A percentile compares a stretch with the other conserved stretches of the same genome.
phyloP scores from a whole-genome alignment of 2,329 filamentous ascomycete species.

The Botryotinia globosa region DNA sequence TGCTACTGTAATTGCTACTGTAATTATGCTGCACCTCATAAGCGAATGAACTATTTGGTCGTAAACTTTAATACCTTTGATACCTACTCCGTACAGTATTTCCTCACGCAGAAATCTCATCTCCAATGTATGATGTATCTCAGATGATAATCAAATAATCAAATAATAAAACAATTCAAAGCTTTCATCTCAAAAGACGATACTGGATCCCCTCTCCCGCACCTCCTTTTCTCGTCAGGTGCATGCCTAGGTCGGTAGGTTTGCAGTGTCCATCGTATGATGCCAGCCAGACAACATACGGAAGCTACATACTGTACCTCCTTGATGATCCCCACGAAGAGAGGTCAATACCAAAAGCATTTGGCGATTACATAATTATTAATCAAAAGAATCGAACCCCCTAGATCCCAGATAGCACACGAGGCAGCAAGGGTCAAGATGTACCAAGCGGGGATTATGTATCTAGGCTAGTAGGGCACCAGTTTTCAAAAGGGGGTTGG shows the following conservation, averaged over 20 bases:
- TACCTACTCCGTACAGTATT: no score
- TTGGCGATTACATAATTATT: no score
- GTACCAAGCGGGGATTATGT: not conserved
- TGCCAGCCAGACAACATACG: not conserved
- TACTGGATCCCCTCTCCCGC: not conserved
- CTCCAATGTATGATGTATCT: not conserved
- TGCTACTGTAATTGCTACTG: no score
- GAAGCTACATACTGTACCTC: no score
- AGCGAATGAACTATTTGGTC: not conserved
- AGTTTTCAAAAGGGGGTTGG: conserved; percentile 9
- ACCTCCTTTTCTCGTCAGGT: not conserved
- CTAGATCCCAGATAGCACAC: conserved; percentile 7
- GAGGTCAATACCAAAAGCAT: not conserved
- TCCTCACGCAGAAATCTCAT: not conserved
- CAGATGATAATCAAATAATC: not conserved
- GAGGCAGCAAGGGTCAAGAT: conserved; percentile 13
- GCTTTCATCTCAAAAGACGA: not conserved
- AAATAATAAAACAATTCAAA: not conserved
- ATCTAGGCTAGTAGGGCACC: conserved; percentile 10
- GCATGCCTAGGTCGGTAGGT: not conserved
- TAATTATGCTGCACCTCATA: not conserved
- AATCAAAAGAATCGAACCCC: not conserved
- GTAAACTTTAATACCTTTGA: not conserved
- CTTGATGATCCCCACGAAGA: not conserved
- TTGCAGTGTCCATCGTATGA: not conserved